phyloP scores from a whole-genome alignment of 805 yeast genomes.

The Maudiozyma saulgeensis region DNA sequence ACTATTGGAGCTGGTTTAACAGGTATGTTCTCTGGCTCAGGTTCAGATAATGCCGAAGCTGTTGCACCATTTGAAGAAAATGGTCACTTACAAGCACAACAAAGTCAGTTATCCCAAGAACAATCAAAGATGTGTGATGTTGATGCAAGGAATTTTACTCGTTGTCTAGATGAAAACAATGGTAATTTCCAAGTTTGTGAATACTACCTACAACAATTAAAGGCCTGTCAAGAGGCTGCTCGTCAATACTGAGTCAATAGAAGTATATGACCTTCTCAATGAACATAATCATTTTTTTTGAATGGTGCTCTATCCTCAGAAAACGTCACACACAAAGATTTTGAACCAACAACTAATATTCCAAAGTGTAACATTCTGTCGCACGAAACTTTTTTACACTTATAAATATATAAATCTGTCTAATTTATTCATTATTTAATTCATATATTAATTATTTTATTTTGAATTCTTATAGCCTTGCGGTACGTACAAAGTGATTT shows the following conservation, averaged over 20 bases:
- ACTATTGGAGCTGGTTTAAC: slow-evolving; percentile 92
- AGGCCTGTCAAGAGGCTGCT: slow-evolving; percentile 94
- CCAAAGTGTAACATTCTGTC: background rate
- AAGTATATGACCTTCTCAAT: too few relatives aligned
- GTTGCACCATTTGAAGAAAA: slow-evolving; percentile 38
- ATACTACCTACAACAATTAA: slow-evolving; percentile 92
- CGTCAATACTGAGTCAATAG: slow-evolving; percentile 45
- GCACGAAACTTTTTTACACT: too few relatives aligned
- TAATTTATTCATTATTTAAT: too few relatives aligned
- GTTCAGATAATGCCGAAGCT: slow-evolving; percentile 38
- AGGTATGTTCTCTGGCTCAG: slow-evolving; percentile 64
- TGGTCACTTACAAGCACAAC: slow-evolving; percentile 29
- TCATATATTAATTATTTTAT: too few relatives aligned
- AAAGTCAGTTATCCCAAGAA: slow-evolving; percentile 25
- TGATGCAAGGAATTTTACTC: slow-evolving; percentile 91
- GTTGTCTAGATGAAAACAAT: slow-evolving; percentile 84
- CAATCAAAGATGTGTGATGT: slow-evolving; percentile 65
- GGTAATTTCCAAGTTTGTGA: slow-evolving; percentile 98
- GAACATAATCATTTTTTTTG: too few relatives aligned
- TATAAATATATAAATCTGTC: too few relatives aligned
- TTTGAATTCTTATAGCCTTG: too few relatives aligned
- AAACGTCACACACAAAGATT: too few relatives aligned
- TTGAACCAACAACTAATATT: background rate
- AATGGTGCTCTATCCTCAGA: too few relatives aligned
- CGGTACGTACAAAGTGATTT: too few relatives aligned